Evolutionary conservation across 208 protist species (phyloP).

Genomic region (Acanthamoeba triangularis): DNA sequence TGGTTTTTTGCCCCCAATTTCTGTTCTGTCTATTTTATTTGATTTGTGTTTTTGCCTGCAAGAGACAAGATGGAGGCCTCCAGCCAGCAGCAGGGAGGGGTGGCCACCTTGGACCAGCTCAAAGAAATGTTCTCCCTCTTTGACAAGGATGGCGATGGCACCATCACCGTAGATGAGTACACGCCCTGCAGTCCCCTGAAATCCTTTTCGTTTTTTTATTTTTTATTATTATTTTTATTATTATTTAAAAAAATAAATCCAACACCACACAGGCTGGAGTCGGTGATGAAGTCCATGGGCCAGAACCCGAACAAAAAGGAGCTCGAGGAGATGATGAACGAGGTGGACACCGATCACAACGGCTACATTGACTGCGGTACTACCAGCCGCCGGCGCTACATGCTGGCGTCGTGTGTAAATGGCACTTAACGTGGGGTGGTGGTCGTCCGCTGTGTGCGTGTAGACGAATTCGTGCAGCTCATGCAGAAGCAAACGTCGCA

Average conservation of each 20-base stretch:
- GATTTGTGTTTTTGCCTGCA: no score
- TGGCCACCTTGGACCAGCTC: constrained; percentile 50
- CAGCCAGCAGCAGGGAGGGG: background rate
- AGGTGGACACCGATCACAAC: constrained; percentile 98
- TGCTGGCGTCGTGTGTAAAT: constrained; percentile 88
- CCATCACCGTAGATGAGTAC: constrained; percentile 87
- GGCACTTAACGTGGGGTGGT: constrained; percentile 79
- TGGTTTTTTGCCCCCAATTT: no score
- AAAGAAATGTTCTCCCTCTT: constrained; percentile 68
- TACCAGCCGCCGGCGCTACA: background rate
- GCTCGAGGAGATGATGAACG: constrained; percentile 96
- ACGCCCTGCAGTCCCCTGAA: background rate
- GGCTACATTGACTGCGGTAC: constrained; percentile 97
- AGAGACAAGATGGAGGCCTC: no score
- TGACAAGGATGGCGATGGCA: constrained; percentile 48
- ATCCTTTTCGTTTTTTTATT: background rate
- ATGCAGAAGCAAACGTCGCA: constrained; percentile 87
- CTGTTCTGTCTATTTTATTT: no score
- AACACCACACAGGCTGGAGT: background rate
- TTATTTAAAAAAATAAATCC: constrained; percentile 52
- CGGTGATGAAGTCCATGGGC: constrained; percentile 61
- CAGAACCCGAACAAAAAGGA: constrained; percentile 87
- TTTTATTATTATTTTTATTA: background rate
- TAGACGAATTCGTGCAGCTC: constrained; percentile 94
- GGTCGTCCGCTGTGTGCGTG: constrained; percentile 80